Evolutionary conservation across 768 basidiomycete species (phyloP).

Genomic region (Crassisporium funariophilum): DNA sequence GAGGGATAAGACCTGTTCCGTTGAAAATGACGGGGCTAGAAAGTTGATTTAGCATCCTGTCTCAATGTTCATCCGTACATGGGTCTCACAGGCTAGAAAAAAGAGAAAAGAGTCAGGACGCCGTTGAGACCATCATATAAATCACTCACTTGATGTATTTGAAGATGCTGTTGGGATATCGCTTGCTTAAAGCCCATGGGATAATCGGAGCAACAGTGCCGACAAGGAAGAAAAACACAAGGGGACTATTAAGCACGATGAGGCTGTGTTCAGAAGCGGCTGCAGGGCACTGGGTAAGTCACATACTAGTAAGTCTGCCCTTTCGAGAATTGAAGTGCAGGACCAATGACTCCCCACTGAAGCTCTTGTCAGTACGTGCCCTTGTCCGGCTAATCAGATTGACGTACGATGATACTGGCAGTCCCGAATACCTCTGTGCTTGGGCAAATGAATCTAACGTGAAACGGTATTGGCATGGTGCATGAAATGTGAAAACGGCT

Average conservation of each 20-base stretch:
- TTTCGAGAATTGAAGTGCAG: conserved; percentile 52
- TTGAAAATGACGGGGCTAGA: conserved; percentile 57
- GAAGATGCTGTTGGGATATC: conserved; percentile 60
- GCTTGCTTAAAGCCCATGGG: conserved; percentile 57
- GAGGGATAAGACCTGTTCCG: conserved; percentile 70
- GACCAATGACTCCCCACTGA: conserved; percentile 62
- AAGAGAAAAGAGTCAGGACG: conserved; percentile 18
- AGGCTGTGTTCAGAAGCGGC: neutral
- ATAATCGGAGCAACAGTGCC: conserved; percentile 63
- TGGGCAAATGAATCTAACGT: conserved; percentile 50
- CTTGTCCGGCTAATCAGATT: too few species aligned
- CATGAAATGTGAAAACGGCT: neutral
- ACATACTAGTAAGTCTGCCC: conserved; percentile 59
- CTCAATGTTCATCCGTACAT: neutral
- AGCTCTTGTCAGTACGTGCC: neutral
- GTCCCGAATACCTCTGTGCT: conserved; percentile 54
- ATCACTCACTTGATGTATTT: conserved; percentile 62
- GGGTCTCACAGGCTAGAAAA: conserved; percentile 26
- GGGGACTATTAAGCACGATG: conserved; percentile 41
- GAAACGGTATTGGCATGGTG: neutral
- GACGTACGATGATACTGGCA: conserved; percentile 59
- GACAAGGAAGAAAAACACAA: conserved; percentile 70
- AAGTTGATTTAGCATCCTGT: conserved; percentile 24
- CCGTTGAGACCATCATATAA: too few species aligned
- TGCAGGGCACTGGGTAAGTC: neutral